Evolutionary conservation across 2,329 filamentous ascomycete species (phyloP), one percentile per base, ranked within the genome.

Genomic region (Hymenoscyphus scutula): DNA sequence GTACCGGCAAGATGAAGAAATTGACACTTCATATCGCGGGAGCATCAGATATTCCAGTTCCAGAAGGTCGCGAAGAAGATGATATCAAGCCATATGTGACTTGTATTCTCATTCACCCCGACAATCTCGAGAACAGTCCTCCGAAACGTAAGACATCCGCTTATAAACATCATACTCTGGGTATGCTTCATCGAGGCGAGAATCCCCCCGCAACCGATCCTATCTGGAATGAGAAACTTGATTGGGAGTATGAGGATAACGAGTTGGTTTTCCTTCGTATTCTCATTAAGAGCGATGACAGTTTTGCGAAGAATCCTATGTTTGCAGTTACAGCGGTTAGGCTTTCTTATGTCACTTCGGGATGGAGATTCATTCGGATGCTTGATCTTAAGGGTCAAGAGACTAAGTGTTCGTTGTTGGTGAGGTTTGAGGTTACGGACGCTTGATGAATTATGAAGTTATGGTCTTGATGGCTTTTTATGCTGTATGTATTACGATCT

Each of bases 221-320:
- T 0, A 58, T 90, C 7, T 90, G 86, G 86, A 81, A 89, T 66
- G 85, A 89, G 73, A 77, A 76, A 15, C 76, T 90, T 8, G 85
- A 88, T 69, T 90, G 87, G 87, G 84, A 87, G 64, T 89, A 84
- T 68, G 83, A 87, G 5, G 86, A 89, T 61, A 88, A 85, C 67
- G 87, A 89, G 71, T 71, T 90, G 56, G 81, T 82, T 0, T 90
- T 90, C 68, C 66, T 90, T 67, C 78, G 87, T 0, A 79, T 90
- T 63, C 76, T 89, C 51, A 80, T 90, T 75, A 90, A 90, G 78
- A 86, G 82, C 66, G 87, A 89, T 63, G 84, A 87, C 63, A 81
- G 80, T 65, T 89, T 85, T 73, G 76, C 84, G 0, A 76, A 76
- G 53, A 90, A 90, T 67, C 85, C 86, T 0, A 82, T 86, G 59